A percentile compares a stretch with the other conserved stretches of the same genome.
Evolutionary conservation across 768 basidiomycete genomes (phyloP).

Genomic region (Amanita subjunquillea): DNA sequence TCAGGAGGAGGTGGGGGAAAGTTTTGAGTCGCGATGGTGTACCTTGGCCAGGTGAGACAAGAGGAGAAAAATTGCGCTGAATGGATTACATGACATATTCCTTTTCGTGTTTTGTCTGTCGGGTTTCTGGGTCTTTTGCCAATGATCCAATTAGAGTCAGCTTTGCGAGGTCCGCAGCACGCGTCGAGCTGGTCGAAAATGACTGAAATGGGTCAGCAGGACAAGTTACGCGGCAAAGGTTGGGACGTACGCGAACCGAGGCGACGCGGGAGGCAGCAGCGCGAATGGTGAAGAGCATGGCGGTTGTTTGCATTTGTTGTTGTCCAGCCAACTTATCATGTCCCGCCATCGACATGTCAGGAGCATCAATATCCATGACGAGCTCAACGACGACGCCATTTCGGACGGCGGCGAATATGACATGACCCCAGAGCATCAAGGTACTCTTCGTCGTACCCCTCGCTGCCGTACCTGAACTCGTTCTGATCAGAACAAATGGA

Average conservation of each 20-base stretch:
- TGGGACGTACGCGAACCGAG: conserved; percentile 36
- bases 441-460: conserved; percentile 24
- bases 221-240: neutral
- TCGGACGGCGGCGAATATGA: conserved; percentile 74
- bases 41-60: conserved; percentile 31
- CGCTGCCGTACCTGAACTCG: neutral
- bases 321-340: conserved; percentile 34
- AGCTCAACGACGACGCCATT: conserved; percentile 73
- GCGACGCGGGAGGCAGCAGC: conserved; percentile 26
- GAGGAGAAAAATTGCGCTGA: neutral
- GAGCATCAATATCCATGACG: conserved; percentile 77
- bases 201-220: conserved; percentile 25
- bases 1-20: conserved; percentile 45
- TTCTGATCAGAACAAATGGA: conserved; percentile 50
- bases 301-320: conserved; percentile 3
- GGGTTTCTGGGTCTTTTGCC: conserved; percentile 59
- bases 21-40: conserved; percentile 67
- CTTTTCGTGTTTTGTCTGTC: conserved; percentile 59
- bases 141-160: conserved; percentile 70
- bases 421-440: conserved; percentile 75
- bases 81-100: conserved; percentile 58
- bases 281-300: conserved; percentile 47
- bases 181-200: conserved; percentile 51
- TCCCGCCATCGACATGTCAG: conserved; percentile 87
- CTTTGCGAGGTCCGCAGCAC: conserved; percentile 58